Evolutionary conservation across 192 early-diverging fungal species (phyloP), one percentile per base, ranked within the genome.

Genomic region (Geranomyces variabilis): DNA sequence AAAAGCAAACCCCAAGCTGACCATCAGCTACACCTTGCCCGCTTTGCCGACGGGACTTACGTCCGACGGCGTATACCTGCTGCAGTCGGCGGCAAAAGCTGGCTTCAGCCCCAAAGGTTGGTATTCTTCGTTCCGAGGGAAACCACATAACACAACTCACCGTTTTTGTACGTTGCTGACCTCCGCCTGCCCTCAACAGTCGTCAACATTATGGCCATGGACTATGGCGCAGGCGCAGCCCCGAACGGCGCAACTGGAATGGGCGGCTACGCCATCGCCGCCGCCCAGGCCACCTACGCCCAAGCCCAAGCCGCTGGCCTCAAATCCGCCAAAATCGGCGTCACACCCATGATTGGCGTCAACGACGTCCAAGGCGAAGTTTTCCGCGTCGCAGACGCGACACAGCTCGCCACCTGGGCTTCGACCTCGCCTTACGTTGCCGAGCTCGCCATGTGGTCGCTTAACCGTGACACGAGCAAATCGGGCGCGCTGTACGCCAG

Each of bases 161-260:
- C n/a, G n/a, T n/a, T n/a, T n/a, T n/a, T n/a, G n/a, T n/a, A n/a
- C n/a, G n/a, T n/a, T n/a, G n/a, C n/a, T n/a, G n/a, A n/a, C n/a
- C n/a, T n/a, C n/a, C n/a, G n/a, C 26, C 15, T 28, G 17, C 9
- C 13, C 57, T 36, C 21, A 15, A 17, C 69, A 79, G 78, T 77
- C 31, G 51, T 84, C 34, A 84, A 84, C 66, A 76, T 84, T 29
- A 74, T 84, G 71, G 60, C 80, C 19, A 84, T 84, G 83, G 76
- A 79, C 43, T 77, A 53, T 58, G 72, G 69, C 31, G 28, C 70
- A 26, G 60, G 69, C 48, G 56, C 26, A 10, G 83, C 80, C 13
- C 77, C 76, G 58, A 81, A 84, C 63, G 83, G 79, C 26, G 71
- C 57, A 13, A 79, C 74, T n/a, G 74, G 66, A 30, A 80, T 76